These are phyloP conservation scores for Actinomucor elegans DNA, from an alignment of 371 early-diverging fungal species.

Conservation along the genomic window DNA sequence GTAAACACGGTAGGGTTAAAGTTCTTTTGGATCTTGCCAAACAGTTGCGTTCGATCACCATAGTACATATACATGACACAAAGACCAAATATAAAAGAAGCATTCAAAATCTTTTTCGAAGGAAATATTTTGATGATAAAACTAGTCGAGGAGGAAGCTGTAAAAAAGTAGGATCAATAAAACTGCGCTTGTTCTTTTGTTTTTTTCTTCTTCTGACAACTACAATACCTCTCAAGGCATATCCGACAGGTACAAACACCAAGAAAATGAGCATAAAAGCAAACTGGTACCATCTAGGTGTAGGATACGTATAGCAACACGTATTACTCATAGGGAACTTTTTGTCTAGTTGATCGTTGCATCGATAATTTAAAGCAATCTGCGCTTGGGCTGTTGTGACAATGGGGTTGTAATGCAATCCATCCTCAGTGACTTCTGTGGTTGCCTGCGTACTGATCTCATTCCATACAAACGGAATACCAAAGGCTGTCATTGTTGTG, in stretches of 20 bases:
- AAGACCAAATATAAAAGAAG: conserved; percentile 44
- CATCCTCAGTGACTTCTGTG: conserved; percentile 52
- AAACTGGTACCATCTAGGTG: conserved; percentile 49
- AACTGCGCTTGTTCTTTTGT: neutral
- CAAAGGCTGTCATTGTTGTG: conserved; percentile 24
- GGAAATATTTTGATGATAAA: neutral
- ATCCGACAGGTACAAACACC: conserved; percentile 50
- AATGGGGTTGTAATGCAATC: conserved; percentile 55
- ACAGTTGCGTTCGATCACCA: conserved; percentile 67
- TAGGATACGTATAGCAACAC: conserved; percentile 66
- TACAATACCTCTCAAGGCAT: conserved; percentile 16
- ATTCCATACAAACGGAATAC: conserved; percentile 57
- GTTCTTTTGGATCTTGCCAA: conserved; percentile 67
- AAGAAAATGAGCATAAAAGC: conserved; percentile 46
- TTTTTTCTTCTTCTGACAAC: conserved; percentile 17
- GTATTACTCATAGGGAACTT: conserved; percentile 50
- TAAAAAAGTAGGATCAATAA: no score
- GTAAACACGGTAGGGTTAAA: conserved; percentile 48
- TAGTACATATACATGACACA: conserved; percentile 59
- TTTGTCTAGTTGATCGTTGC: conserved; percentile 55
- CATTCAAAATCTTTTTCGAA: neutral
- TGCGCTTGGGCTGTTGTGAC: conserved; percentile 52
- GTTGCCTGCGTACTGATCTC: conserved; percentile 33
- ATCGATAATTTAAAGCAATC: conserved; percentile 62
- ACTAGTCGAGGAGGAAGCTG: no score